These are phyloP conservation scores for Coemansia javaensis DNA, from an alignment of 192 early-diverging fungal genomes.

Conservation along the genomic window DNA sequence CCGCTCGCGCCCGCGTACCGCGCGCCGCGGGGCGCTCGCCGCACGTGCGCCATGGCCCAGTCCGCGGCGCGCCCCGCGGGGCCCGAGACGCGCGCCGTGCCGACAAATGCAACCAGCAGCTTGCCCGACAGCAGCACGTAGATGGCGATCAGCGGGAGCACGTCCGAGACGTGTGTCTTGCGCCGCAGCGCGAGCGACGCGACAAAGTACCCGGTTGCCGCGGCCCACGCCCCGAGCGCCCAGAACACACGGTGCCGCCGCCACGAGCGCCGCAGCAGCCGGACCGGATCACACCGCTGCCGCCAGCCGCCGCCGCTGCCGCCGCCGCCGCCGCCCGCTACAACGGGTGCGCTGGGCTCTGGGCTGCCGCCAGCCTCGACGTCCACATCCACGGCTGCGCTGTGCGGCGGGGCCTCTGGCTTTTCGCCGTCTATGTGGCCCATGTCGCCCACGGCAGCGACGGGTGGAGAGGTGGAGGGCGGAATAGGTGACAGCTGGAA, in stretches of 20 bases:
- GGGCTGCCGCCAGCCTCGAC: too few relatives aligned
- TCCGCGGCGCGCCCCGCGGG: not conserved
- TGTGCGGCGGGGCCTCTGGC: too few relatives aligned
- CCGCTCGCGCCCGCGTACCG: slow-evolving; percentile 51
- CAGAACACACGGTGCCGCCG: slow-evolving; percentile 12
- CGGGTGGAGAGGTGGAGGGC: too few relatives aligned
- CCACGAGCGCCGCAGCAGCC: slow-evolving; percentile 9
- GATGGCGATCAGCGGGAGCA: slow-evolving; percentile 47
- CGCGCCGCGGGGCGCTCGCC: slow-evolving; percentile 32
- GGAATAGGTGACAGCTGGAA: too few relatives aligned
- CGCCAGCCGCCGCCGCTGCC: too few relatives aligned
- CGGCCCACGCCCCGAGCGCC: slow-evolving; percentile 50
- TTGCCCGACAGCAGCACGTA: slow-evolving; percentile 53
- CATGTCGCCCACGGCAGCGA: too few relatives aligned
- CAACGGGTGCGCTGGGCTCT: too few relatives aligned
- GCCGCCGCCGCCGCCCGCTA: too few relatives aligned
- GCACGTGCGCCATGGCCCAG: slow-evolving; percentile 6
- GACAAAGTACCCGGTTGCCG: slow-evolving; percentile 60
- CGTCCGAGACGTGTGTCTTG: slow-evolving; percentile 46
- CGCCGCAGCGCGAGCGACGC: slow-evolving; percentile 54
- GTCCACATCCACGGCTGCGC: too few relatives aligned
- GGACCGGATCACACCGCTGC: not conserved
- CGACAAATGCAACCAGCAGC: slow-evolving; percentile 46
- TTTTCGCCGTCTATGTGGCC: too few relatives aligned
- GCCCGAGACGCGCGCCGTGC: slow-evolving; percentile 25